Evolutionary conservation across 2,329 filamentous ascomycete species (phyloP).

Genomic region (Thermomyces lanuginosus): DNA sequence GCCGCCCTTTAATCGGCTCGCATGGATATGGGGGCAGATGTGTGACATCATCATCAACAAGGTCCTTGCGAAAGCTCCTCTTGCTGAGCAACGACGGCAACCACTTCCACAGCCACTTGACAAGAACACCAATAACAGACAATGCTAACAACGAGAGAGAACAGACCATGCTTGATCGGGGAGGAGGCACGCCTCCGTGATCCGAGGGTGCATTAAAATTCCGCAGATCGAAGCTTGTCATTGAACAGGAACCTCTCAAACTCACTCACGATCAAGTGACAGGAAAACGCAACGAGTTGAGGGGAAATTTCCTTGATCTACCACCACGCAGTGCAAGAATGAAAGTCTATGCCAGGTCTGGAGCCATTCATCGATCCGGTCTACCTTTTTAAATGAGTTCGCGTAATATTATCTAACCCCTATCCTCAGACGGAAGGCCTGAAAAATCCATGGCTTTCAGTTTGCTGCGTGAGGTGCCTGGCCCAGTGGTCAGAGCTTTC

Average conservation of each 20-base stretch:
- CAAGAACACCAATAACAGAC: conserved; percentile 14
- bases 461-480: conserved; percentile 1
- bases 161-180: conserved; percentile 17
- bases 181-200: conserved; percentile 1
- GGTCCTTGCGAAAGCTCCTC: conserved; percentile 5
- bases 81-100: conserved; percentile 1
- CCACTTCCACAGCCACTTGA: conserved; percentile 12
- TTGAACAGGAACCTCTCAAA: conserved; percentile 2
- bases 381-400: conserved; percentile 2
- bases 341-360: not conserved
- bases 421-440: conserved; percentile 1
- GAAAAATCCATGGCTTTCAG: conserved; percentile 2
- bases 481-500: too few species aligned
- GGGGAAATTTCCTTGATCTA: too few species aligned
- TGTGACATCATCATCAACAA: conserved; percentile 14
- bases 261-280: conserved; percentile 1
- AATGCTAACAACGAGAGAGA: conserved; percentile 16
- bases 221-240: not conserved
- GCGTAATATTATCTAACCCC: conserved; percentile 5
- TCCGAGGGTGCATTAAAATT: not conserved
- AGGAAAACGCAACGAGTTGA: not conserved
- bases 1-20: conserved; percentile 23
- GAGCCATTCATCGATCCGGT: conserved; percentile 3
- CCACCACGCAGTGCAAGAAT: conserved; percentile 1
- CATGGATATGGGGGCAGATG: conserved; percentile 22